A percentile compares a stretch with the other conserved stretches of the same genome.
Conservation (phyloP, 2,329 filamentous ascomycete species). For the Aquanectria penicillioides region DNA sequence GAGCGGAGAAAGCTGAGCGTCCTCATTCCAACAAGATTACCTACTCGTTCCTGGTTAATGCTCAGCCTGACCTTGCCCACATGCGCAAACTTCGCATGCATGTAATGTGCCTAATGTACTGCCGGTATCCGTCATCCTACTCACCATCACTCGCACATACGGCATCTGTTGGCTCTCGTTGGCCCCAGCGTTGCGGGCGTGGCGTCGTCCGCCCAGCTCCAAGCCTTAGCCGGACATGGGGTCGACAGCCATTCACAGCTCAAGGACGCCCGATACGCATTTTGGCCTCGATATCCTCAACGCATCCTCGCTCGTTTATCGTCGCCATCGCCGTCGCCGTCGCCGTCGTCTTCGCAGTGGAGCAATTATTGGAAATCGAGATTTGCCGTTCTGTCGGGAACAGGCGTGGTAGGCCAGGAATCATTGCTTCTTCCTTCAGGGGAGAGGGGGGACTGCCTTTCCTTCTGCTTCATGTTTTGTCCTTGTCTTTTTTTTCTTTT, state of each 20-base stretch:
- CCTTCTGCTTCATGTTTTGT: background rate
- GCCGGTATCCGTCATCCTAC: conserved; percentile 22
- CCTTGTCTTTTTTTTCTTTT: background rate
- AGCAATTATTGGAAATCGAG: conserved; percentile 9
- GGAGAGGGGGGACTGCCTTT: too few relatives aligned
- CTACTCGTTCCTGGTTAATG: too few relatives aligned
- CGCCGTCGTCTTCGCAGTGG: conserved; percentile 13
- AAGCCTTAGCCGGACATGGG: conserved; percentile 1
- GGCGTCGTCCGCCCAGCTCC: conserved; percentile 8
- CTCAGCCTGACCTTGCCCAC: too few relatives aligned
- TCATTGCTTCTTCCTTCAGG: conserved; percentile 8
- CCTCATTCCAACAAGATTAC: too few relatives aligned
- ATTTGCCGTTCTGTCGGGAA: conserved; percentile 11
- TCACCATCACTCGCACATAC: background rate
- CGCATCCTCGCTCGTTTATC: background rate
- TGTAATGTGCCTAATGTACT: conserved; percentile 3
- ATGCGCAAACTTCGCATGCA: conserved; percentile 19
- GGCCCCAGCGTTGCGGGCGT: conserved; percentile 18
- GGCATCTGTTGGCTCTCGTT: conserved; percentile 21
- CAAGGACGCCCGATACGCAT: background rate
- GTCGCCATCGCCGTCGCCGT: background rate
- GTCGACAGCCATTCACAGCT: conserved; percentile 9
- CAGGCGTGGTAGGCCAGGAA: background rate
- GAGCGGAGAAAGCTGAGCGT: too few relatives aligned
- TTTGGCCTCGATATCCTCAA: background rate